Base-by-base conservation (phyloP, 352 stramenopile species). In the Globisporangium radiosum region DNA sequence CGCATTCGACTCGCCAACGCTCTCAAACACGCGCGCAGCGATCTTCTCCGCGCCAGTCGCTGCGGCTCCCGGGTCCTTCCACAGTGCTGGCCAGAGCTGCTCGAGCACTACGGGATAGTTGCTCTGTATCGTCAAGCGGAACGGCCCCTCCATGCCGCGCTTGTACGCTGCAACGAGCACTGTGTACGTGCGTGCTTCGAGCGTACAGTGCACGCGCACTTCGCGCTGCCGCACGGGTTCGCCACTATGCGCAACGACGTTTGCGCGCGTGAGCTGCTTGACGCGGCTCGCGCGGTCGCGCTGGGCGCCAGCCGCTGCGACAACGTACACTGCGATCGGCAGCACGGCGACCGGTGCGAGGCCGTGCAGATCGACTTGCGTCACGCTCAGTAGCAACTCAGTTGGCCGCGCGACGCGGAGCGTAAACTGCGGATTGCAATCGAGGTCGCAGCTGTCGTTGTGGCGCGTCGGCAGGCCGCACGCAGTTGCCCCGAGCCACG, bases 341-440 rank as follows among this genome's bases (percentile, higher is more conserved):
- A 91, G 63, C 39, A 91, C 76, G 3, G 78, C 71, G 33, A 88
- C 70, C 0, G 84, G 78, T 6, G 84, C 84, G 47, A 89, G 70
- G 3, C 84, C 84, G 3, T 63, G 67, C 15, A 60, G 55, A 57
- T 94, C 84, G 39, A 94, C 78, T 51, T 97, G 85, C 19, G 86
- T 94, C 47, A 98, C 65, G 19, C 81, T 93, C 38, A 97, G 49
- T 57, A 89, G 78, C 8, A 96, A 60, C 49, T 98, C 90, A 0
- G 90, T 95, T 0, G 87, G 89, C 0, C 85, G 71, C 2, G 75
- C 62, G 11, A 97, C 70, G 6, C 71, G 65, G 19, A 98, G 69
- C 14, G 80, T 68, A 53, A 85, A 98, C 66, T 97, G 88, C 52
- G 90, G 92, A 60, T 97, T 97, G 59, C 88, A 77, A 7, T 94